Conservation (phyloP, 2,329 filamentous ascomycete genomes). For the Fusarium abutilonis region DNA sequence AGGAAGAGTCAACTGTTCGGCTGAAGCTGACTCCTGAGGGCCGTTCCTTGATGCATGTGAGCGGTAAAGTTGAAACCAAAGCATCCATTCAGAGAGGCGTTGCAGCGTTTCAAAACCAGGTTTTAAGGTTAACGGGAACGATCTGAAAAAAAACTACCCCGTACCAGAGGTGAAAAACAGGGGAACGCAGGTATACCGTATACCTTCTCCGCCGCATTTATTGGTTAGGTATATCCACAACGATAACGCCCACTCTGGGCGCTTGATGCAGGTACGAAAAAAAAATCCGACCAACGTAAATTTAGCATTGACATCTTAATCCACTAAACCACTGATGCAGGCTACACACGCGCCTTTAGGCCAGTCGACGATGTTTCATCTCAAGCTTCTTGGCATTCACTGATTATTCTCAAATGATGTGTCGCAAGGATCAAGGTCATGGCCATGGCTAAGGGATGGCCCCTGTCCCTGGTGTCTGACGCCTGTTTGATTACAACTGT, state of each 20-base stretch:
- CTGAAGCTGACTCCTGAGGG: slow-evolving; percentile 26
- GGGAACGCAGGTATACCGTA: neutral
- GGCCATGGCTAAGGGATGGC: slow-evolving; percentile 1
- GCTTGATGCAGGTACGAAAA: slow-evolving; percentile 28
- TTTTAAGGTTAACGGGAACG: slow-evolving; percentile 5
- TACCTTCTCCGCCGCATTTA: neutral
- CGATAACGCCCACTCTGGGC: slow-evolving; percentile 27
- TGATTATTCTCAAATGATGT: slow-evolving; percentile 22
- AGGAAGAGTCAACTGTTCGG: neutral
- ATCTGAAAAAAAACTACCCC: too few species aligned
- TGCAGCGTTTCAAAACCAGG: neutral
- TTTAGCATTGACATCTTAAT: neutral
- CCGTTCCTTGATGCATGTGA: neutral
- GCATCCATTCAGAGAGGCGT: too few species aligned
- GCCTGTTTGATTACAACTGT: slow-evolving; percentile 26
- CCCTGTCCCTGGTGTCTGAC: slow-evolving; percentile 19
- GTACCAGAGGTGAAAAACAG: neutral
- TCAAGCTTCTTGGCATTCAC: slow-evolving; percentile 33
- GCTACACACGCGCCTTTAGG: neutral
- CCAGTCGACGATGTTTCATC: slow-evolving; percentile 28
- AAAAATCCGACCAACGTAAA: slow-evolving; percentile 6
- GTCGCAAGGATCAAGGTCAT: slow-evolving; percentile 21
- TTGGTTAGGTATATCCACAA: slow-evolving; percentile 15
- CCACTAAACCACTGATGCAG: neutral
- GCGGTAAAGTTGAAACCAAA: too few species aligned